A percentile compares a stretch with the other conserved stretches of the same genome.
phyloP scores from a whole-genome alignment of 164 flowering plant species.

The Umbilicus rupestris region DNA sequence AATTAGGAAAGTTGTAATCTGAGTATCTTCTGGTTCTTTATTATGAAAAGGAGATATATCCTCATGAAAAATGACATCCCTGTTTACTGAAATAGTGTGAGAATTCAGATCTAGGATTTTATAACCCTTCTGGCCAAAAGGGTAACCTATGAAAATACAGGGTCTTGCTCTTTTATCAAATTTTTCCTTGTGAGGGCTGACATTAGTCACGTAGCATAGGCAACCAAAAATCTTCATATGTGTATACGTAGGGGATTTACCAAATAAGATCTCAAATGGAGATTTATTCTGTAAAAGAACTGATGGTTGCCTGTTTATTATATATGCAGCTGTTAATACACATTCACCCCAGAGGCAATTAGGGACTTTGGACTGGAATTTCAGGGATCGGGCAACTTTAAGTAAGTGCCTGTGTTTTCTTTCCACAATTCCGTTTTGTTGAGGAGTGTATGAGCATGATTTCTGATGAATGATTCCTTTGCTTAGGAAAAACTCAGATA shows the following conservation, averaged over 20 bases:
- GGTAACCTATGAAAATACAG: slow-evolving; percentile 6
- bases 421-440: slow-evolving; percentile 6
- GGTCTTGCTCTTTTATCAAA: neutral
- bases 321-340: neutral
- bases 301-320: slow-evolving; percentile 2
- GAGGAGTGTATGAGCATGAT: slow-evolving; percentile 8
- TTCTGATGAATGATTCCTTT: neutral
- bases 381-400: slow-evolving; percentile 2
- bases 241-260: neutral
- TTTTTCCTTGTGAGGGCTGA: neutral
- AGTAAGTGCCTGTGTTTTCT: neutral
- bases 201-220: neutral
- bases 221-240: slow-evolving; percentile 1
- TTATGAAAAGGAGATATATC: neutral
- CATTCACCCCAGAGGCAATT: slow-evolving; percentile 4
- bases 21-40: no score
- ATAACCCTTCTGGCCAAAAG: neutral
- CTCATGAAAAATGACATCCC: neutral
- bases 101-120: no score
- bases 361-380: neutral
- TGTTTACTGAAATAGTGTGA: neutral
- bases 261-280: neutral
- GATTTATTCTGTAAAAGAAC: neutral
- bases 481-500: neutral
- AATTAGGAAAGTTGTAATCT: no score